Evolutionary conservation across 768 basidiomycete species (phyloP).

Genomic region (Rhodotorula babjevae): DNA sequence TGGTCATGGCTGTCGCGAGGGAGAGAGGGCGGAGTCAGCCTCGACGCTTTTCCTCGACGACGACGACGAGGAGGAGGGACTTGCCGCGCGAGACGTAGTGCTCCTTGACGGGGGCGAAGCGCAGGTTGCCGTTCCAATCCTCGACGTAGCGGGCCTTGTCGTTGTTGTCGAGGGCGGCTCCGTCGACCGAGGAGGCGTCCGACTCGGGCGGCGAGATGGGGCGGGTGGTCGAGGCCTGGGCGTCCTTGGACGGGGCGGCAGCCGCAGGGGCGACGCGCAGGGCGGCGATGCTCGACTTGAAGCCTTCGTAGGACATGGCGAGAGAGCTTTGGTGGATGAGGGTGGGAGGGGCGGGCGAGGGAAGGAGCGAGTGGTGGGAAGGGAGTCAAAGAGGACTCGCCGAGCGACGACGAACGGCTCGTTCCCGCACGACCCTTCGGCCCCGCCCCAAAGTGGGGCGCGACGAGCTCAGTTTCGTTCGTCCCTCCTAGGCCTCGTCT

Average conservation of each 20-base stretch:
- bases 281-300: conserved; percentile 34
- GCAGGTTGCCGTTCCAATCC: not conserved
- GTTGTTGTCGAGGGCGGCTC: not conserved
- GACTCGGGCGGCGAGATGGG: conserved; percentile 29
- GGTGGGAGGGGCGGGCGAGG: not conserved
- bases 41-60: not conserved
- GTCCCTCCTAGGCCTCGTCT: no score
- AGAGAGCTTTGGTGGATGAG: not conserved
- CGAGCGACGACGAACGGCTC: no score
- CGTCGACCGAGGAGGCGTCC: conserved; percentile 10
- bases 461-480: not conserved
- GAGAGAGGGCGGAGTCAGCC: not conserved
- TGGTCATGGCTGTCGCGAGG: conserved; percentile 58
- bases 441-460: no score
- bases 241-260: not conserved
- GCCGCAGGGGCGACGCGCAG: conserved; percentile 26
- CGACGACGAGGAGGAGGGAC: no score
- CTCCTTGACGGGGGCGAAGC: conserved; percentile 48
- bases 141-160: not conserved
- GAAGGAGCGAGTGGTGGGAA: not conserved
- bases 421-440: no score
- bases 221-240: not conserved
- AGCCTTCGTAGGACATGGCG: conserved; percentile 5
- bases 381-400: not conserved
- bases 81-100: conserved; percentile 62